A percentile compares a stretch with the other conserved stretches of the same genome.
Evolutionary conservation across 108 stramenopile genomes (phyloP).

Genomic region (Stephanodiscus triporus): DNA sequence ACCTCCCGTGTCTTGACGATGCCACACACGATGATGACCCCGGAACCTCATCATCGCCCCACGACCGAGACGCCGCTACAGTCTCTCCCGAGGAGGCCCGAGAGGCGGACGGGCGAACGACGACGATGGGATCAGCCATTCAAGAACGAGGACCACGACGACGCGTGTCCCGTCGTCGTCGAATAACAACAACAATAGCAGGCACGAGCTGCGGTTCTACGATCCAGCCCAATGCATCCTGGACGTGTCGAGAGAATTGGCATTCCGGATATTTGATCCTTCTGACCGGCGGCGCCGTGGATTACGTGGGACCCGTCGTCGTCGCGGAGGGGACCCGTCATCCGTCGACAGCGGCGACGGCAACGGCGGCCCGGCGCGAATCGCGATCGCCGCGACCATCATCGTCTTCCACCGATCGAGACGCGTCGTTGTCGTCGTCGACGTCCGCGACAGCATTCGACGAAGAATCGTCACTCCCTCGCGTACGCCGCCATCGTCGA

Average conservation of each 20-base stretch:
- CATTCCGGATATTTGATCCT: conserved; percentile 45
- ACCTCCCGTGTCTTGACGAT: no score
- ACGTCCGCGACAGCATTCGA: neutral
- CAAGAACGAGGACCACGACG: neutral
- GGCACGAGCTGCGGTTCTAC: conserved; percentile 33
- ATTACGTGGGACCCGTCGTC: conserved; percentile 1
- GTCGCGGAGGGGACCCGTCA: neutral
- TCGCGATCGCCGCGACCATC: neutral
- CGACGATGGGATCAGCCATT: neutral
- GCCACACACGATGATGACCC: no score
- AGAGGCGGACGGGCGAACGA: neutral
- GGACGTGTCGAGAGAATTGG: conserved; percentile 32
- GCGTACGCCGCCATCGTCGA: conserved; percentile 47
- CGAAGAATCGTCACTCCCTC: conserved; percentile 20
- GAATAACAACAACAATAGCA: neutral
- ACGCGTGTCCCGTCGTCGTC: neutral
- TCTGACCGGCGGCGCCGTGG: conserved; percentile 40
- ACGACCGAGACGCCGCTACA: conserved; percentile 1
- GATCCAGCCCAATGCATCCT: conserved; percentile 25
- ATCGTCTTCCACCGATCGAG: neutral
- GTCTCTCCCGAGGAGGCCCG: neutral
- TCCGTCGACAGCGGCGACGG: neutral
- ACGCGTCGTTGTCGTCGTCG: neutral
- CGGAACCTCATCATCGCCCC: neutral
- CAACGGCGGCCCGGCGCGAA: neutral